These are phyloP conservation scores for Ophiostoma ips DNA, from an alignment of 2,329 filamentous ascomycete genomes.

Conservation along the genomic window DNA sequence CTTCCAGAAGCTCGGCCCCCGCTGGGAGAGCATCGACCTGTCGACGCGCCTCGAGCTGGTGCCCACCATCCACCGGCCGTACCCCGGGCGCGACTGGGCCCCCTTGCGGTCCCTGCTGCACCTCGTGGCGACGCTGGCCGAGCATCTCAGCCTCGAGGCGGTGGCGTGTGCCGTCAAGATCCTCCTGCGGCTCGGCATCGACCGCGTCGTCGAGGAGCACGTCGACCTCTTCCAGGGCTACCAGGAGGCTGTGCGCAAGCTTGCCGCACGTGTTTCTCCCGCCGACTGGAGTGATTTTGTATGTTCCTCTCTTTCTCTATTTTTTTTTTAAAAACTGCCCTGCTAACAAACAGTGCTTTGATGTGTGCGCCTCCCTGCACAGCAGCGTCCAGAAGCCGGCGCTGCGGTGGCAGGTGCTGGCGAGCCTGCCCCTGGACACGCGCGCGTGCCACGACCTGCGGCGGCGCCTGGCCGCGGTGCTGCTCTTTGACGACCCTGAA, in stretches of 20 bases:
- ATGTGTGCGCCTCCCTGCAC: conserved; percentile 34
- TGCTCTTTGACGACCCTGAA: conserved; percentile 39
- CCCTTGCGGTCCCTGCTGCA: conserved; percentile 29
- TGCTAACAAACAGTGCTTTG: conserved; percentile 26
- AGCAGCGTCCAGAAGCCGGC: conserved; percentile 31
- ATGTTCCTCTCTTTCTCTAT: conserved; percentile 16
- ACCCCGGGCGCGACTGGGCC: conserved; percentile 29
- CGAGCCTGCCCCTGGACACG: conserved; percentile 41
- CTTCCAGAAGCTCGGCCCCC: conserved; percentile 45
- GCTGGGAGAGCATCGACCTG: conserved; percentile 26
- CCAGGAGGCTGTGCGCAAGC: conserved; percentile 28
- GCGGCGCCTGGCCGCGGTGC: conserved; percentile 50
- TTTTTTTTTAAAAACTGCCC: conserved; percentile 18
- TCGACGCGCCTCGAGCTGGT: conserved; percentile 12
- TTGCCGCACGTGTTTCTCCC: conserved; percentile 29
- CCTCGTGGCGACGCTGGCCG: conserved; percentile 26
- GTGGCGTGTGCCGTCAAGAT: conserved; percentile 29
- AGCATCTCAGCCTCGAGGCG: conserved; percentile 20
- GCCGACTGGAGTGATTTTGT: conserved; percentile 24
- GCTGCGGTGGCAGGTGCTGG: conserved; percentile 44
- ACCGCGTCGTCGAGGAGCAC: conserved; percentile 33
- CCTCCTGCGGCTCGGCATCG: conserved; percentile 41
- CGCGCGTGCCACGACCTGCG: conserved; percentile 43
- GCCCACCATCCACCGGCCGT: conserved; percentile 13
- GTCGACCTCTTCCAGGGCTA: conserved; percentile 26